A percentile compares a stretch with the other conserved stretches of the same genome.
Conservation (phyloP, 2,329 filamentous ascomycete species). For the Fusarium albosuccineum region DNA sequence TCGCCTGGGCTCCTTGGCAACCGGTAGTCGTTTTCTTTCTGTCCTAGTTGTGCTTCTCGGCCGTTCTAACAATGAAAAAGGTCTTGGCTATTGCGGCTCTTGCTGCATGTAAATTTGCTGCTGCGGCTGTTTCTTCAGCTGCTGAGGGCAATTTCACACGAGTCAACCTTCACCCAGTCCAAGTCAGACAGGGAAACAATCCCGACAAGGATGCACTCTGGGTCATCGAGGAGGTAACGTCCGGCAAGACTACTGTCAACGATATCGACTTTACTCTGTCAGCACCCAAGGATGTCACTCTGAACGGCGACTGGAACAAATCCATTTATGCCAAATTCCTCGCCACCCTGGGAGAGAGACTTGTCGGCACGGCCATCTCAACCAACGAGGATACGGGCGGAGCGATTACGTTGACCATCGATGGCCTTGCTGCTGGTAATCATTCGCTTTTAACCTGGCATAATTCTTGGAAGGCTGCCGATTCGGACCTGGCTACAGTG, state of each 20-base stretch:
- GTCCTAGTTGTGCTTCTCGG: too few species aligned
- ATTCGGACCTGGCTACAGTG: background rate
- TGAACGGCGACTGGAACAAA: constrained; percentile 9
- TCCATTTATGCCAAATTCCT: background rate
- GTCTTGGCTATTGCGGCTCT: background rate
- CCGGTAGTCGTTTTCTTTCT: too few species aligned
- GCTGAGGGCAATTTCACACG: background rate
- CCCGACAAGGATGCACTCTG: background rate
- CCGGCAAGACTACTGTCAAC: background rate
- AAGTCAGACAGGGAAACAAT: constrained; percentile 1
- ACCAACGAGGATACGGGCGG: background rate
- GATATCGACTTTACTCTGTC: background rate
- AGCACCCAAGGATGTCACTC: background rate
- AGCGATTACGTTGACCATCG: constrained; percentile 2
- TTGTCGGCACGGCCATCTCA: constrained; percentile 9
- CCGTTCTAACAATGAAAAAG: background rate
- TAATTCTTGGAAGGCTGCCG: constrained; percentile 1
- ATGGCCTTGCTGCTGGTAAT: constrained; percentile 3
- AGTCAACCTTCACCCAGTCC: background rate
- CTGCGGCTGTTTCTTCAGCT: background rate
- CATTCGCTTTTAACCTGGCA: constrained; percentile 8
- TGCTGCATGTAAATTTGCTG: background rate
- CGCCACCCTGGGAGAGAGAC: constrained; percentile 4
- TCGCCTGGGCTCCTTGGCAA: too few species aligned
- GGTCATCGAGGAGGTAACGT: constrained; percentile 1